Base-by-base conservation (phyloP, 2,329 filamentous ascomycete genomes). In the Fonsecaea pedrosoi region DNA sequence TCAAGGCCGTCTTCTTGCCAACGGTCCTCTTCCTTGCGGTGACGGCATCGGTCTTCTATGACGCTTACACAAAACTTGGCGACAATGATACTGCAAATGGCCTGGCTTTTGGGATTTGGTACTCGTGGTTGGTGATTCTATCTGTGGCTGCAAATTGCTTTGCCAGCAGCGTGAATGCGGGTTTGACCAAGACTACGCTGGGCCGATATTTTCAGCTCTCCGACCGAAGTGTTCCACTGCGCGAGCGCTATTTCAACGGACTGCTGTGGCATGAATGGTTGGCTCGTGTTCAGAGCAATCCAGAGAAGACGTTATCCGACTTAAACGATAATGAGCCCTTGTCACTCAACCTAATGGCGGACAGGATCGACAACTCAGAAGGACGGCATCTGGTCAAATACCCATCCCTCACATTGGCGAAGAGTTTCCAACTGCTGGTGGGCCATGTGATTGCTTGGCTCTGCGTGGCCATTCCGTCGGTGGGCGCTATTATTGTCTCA, bases 91-190 rank as follows among this genome's bases (percentile, higher is more conserved):
- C 58, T 9, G 42, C 58, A 10, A 10, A 37, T 8, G 32, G 48
- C 9, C 6, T 60, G 30, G 58, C 58, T 32, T 60, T 35, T 30
- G 45, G 42, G 6, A 48, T 60, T 9, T 53, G 58, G 58, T 50
- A 37, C 32, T 60, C 58, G 12, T 53, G 42, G 42, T 5, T 13
- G 58, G 6, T 60, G 58, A 18, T 60, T 18, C 25, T 60, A 42
- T 42, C 40, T 6, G 58, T 54, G 15, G 58, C 34, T 21, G 58
- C 42, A 21, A 54, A 61, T n/a, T 61, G 57, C 34, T 61, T 37
- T 21, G 45, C 58, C n/a, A 54, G 58, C 58, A 61, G 58, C 21
- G 34, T 61, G 10, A 38, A 34, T 5, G 25, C 30, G 2, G 34
- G 50, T 15, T 15, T 53, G n/a, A 48, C 58, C 8, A n/a, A 50